Conservation (phyloP, 176 grass and related monocot species). For the Sorghum bicolor region DNA sequence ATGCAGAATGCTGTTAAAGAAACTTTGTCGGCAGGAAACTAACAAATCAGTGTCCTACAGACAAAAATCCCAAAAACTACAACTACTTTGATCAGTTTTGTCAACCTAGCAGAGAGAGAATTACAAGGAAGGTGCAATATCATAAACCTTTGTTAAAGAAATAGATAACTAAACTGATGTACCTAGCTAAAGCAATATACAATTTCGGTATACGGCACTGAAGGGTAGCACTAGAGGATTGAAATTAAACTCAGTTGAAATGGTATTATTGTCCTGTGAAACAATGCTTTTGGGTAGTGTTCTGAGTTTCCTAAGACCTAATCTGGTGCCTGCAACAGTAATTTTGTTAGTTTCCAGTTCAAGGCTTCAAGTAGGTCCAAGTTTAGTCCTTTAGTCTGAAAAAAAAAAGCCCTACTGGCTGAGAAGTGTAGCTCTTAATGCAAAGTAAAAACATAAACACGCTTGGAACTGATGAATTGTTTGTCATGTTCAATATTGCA, state of each 20-base stretch:
- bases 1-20: background rate
- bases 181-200: background rate
- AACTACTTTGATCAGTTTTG: background rate
- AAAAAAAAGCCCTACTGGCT: background rate
- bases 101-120: background rate
- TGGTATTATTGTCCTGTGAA: background rate
- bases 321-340: background rate
- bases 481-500: background rate
- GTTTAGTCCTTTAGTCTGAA: background rate
- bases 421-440: background rate
- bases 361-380: background rate
- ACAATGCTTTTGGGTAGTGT: background rate
- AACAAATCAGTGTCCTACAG: background rate
- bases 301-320: background rate
- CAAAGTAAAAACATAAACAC: background rate
- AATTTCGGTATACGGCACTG: background rate
- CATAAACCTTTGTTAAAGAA: background rate
- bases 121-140: background rate
- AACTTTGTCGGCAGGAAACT: background rate
- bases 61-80: background rate
- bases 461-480: background rate
- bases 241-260: background rate
- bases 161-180: background rate
- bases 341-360: background rate
- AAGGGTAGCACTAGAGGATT: background rate